A percentile compares a stretch with the other conserved stretches of the same genome.
These are phyloP conservation scores for Pythium biforme DNA, from an alignment of 352 stramenopile genomes.

Conservation along the genomic window DNA sequence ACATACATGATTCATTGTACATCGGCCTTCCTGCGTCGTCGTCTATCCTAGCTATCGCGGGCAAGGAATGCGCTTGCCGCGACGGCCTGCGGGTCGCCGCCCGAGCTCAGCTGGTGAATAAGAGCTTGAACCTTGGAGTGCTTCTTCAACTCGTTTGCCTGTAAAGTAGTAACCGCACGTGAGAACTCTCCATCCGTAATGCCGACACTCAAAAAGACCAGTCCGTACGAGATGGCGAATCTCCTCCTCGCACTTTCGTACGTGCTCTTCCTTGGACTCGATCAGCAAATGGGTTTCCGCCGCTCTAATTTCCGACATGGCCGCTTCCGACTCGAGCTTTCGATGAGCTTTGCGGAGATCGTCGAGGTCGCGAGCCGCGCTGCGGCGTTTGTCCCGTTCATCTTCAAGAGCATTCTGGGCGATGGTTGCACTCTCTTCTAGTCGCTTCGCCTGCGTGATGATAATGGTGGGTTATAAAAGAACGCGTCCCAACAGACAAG, in stretches of 20 bases:
- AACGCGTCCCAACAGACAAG: neutral
- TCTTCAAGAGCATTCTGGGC: slow-evolving; percentile 57
- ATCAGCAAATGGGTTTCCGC: slow-evolving; percentile 57
- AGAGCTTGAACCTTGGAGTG: slow-evolving; percentile 80
- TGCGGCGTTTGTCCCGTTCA: slow-evolving; percentile 54
- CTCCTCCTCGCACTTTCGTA: slow-evolving; percentile 67
- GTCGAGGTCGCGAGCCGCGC: slow-evolving; percentile 50
- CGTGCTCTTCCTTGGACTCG: slow-evolving; percentile 60
- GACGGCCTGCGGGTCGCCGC: slow-evolving; percentile 45
- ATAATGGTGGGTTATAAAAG: neutral
- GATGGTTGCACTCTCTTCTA: slow-evolving; percentile 48
- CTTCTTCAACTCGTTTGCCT: slow-evolving; percentile 78
- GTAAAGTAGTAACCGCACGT: neutral
- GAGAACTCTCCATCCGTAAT: neutral
- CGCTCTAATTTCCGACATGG: slow-evolving; percentile 56
- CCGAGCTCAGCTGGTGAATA: slow-evolving; percentile 82
- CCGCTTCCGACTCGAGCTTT: slow-evolving; percentile 65
- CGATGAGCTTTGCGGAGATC: slow-evolving; percentile 62
- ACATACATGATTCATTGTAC: slow-evolving; percentile 20
- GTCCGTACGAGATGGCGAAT: slow-evolving; percentile 60
- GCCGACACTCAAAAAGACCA: neutral
- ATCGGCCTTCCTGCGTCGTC: neutral
- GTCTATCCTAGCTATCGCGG: slow-evolving; percentile 42
- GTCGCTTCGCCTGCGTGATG: slow-evolving; percentile 36
- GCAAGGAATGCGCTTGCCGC: slow-evolving; percentile 52